A percentile compares a stretch with the other conserved stretches of the same genome.
Evolutionary conservation across 164 flowering plant species (phyloP).

Genomic region (Magnolia officinalis): DNA sequence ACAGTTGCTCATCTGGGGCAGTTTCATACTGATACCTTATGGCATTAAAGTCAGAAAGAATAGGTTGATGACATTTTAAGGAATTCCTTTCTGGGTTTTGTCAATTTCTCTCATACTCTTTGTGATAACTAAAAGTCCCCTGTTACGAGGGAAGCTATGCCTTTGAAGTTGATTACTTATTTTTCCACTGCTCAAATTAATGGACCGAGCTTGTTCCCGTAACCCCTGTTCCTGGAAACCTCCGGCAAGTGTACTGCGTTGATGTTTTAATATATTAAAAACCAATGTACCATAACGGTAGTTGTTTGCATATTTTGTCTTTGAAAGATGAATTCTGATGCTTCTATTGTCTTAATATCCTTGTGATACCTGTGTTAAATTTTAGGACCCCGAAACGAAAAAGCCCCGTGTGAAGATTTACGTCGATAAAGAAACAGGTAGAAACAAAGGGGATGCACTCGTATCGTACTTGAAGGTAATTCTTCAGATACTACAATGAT

Average conservation of each 20-base stretch:
- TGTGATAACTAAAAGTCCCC: too few relatives aligned
- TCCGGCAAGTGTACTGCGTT: not conserved
- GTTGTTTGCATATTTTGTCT: not conserved
- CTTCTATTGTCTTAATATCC: not conserved
- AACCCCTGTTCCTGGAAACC: not conserved
- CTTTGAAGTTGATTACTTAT: not conserved
- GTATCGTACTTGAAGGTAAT: conserved; percentile 86
- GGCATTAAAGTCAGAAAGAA: too few relatives aligned
- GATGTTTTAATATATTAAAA: not conserved
- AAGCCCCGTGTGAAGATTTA: conserved; percentile 92
- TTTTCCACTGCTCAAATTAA: not conserved
- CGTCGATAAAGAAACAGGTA: conserved; percentile 85
- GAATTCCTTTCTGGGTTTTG: too few relatives aligned
- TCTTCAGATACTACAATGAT: not conserved
- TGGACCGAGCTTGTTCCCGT: not conserved
- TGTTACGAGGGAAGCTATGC: too few relatives aligned
- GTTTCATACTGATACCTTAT: too few relatives aligned
- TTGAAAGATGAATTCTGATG: not conserved
- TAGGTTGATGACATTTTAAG: too few relatives aligned
- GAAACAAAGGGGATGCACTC: conserved; percentile 88
- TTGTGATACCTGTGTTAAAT: conserved; percentile 6
- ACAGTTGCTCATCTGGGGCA: too few relatives aligned
- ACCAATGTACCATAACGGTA: not conserved
- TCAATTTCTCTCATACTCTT: too few relatives aligned
- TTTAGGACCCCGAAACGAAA: conserved; percentile 89